Evolutionary conservation across 345 rosid species (phyloP).

Genomic region (Melastoma malabathricum): DNA sequence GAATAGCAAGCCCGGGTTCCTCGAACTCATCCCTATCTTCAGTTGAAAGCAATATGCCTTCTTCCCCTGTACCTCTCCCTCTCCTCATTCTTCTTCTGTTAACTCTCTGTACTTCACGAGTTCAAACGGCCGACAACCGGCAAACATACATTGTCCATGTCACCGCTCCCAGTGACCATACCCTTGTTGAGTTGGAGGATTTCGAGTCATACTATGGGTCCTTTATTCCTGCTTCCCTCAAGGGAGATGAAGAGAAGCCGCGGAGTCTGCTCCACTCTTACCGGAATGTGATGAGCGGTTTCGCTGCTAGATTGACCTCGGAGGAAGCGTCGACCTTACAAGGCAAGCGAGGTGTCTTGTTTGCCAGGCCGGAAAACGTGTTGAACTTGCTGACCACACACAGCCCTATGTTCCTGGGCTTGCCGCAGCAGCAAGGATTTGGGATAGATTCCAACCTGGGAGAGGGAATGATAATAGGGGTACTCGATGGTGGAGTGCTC

Average conservation of each 20-base stretch:
- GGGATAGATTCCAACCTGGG: slow-evolving; percentile 29
- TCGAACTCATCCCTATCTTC: too few species aligned
- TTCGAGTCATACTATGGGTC: slow-evolving; percentile 14
- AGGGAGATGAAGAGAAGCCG: slow-evolving; percentile 6
- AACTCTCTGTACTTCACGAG: too few species aligned
- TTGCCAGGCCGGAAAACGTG: slow-evolving; percentile 21
- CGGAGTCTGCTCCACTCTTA: slow-evolving; percentile 16
- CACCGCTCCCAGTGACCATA: slow-evolving; percentile 10
- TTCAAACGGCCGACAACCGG: too few species aligned
- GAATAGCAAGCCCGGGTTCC: too few species aligned
- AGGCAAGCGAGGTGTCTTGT: slow-evolving; percentile 20
- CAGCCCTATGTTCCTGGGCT: slow-evolving; percentile 32
- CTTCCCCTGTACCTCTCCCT: too few species aligned
- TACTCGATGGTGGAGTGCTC: slow-evolving; percentile 33
- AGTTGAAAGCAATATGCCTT: too few species aligned
- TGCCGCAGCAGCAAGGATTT: slow-evolving; percentile 17
- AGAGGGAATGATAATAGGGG: slow-evolving; percentile 30
- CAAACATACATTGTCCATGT: slow-evolving; percentile 31
- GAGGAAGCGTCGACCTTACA: slow-evolving; percentile 22
- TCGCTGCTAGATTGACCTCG: slow-evolving; percentile 25
- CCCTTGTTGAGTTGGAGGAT: slow-evolving; percentile 6
- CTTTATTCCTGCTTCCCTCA: slow-evolving; percentile 14
- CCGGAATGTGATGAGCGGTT: slow-evolving; percentile 18
- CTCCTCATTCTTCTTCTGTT: too few species aligned
- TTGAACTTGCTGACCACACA: slow-evolving; percentile 32